Base-by-base conservation (phyloP, 129 eudicot species). In the Helianthus tuberosus region DNA sequence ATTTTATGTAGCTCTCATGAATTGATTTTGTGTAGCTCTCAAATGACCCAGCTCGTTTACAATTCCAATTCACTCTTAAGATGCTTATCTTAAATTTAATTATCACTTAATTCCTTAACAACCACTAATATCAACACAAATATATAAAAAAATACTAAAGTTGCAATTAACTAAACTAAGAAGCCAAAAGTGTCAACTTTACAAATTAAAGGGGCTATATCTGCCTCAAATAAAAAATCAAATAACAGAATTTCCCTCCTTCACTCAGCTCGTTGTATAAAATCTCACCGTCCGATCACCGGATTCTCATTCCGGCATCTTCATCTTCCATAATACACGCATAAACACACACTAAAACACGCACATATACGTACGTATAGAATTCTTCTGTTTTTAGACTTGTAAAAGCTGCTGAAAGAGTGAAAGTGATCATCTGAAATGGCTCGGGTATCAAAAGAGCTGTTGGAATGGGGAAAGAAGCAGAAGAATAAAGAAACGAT, bases 401-500 rank as follows among this genome's bases (percentile, higher is more conserved):
- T 3, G 48, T 41, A 59, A 64, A 10, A 78, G 50, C 23, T 63
- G 49, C 41, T 69, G 4, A 55, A 74, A 74, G 6, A 5, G 20
- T 69, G 4, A 55, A 74, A 74, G 6, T 41, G 20, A 61, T 75
- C 38, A 20, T 51, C 73, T 71, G 77, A 49, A 57, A 85, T 85
- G 89, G 84, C 84, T 68, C 35, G 81, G 32, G 11, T 53, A 72
- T 38, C 81, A 25, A 86, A 86, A 29, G 88, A 82, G 47, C 79
- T 74, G 41, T 46, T 11, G 55, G 43, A 70, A 1, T 67, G 52
- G 11, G 67, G 32, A 13, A 73, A 72, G 39, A 64, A 73, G 0
- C 73, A 67, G 53, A 27, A 49, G 66, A 77, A 59, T 23, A 63
- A 76, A 58, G 89, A 71, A 67, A 25, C 71, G 89, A 77, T 81